Base-by-base conservation (phyloP, 306 rosid species). In the Hippophae rhamnoides region DNA sequence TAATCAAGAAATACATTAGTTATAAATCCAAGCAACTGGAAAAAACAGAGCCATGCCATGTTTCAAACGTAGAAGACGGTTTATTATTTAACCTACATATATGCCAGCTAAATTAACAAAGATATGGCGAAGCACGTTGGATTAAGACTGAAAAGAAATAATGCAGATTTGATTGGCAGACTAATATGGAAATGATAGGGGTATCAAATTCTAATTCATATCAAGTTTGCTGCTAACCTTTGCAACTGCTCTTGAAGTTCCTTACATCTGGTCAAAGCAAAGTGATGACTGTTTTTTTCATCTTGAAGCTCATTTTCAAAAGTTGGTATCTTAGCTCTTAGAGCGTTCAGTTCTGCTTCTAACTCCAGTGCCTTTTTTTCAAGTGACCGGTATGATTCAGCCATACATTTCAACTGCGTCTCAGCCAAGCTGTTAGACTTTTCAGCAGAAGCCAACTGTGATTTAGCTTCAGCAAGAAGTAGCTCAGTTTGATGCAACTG, bases 371-470 rank as follows among this genome's bases (percentile, higher is more conserved):
- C 74, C 41, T 86, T 89, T 41, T 76, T 72, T 77, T 93, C 99
- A 59, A 93, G 95, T 61, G 97, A 83, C 58, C 93, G 75, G 73
- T 93, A 93, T 0, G 99, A 93, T 69, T 93, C 97, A 61, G 95
- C 96, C 99, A 93, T 88, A 61, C 99, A 93, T 75, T 86, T 93
- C 52, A 93, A 84, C 86, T 93, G 99, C 1, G 99, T 93, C 77
- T 93, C 99, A 47, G 89, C 72, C 66, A 93, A 73, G 79, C 95
- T 78, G 76, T 88, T 93, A 41, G 99, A 82, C 41, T 78, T 86
- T 69, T 74, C 71, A 64, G 88, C 83, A 59, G 92, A 86, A 63
- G 89, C 81, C 69, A 93, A 74, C 18, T 86, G 90, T 73, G 79
- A 85, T 75, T 79, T 84, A 56, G 79, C 84, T 66, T 93, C 97